Percentiles rank a stretch among this genome's conserved stretches.
Conservation (phyloP, 2,329 filamentous ascomycete genomes). For the Akanthomyces uredinophilus region DNA sequence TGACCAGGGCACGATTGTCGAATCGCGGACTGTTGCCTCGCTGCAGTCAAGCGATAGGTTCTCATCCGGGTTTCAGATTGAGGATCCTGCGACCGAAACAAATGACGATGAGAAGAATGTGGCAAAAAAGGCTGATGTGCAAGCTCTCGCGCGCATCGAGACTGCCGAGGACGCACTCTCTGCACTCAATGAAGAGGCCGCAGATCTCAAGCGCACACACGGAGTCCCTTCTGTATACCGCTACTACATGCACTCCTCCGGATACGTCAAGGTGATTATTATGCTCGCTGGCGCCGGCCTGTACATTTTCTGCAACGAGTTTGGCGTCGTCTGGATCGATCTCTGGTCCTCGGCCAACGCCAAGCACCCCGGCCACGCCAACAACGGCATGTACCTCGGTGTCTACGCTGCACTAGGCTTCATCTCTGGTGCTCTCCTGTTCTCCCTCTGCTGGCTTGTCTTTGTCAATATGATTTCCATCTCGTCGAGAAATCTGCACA, state of each 20-base stretch:
- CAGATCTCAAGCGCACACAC: slow-evolving; percentile 11
- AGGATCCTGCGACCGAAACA: not conserved
- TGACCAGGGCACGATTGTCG: not conserved
- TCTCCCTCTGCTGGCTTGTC: not conserved
- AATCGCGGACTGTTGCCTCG: not conserved
- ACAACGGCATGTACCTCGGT: slow-evolving; percentile 21
- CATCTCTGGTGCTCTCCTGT: not conserved
- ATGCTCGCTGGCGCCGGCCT: slow-evolving; percentile 14
- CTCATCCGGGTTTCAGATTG: slow-evolving; percentile 1
- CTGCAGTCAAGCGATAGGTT: not conserved
- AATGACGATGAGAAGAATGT: not conserved
- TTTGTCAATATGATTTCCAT: slow-evolving; percentile 2
- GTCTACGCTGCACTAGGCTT: slow-evolving; percentile 2
- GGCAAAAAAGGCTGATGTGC: too few relatives aligned
- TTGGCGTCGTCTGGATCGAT: slow-evolving; percentile 23
- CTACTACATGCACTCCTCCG: slow-evolving; percentile 19
- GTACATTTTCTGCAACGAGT: slow-evolving; percentile 19
- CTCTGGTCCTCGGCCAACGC: slow-evolving; percentile 23
- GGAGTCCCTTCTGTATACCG: slow-evolving; percentile 18
- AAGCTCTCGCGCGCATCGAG: not conserved
- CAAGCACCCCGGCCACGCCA: slow-evolving; percentile 15
- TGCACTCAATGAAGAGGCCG: slow-evolving; percentile 13
- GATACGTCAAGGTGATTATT: slow-evolving; percentile 15
- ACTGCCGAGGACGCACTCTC: slow-evolving; percentile 16
- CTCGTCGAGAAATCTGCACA: slow-evolving; percentile 13